Evolutionary conservation across 352 stramenopile species (phyloP), one percentile per base, ranked within the genome.

Genomic region (Globisporangium perplexum): DNA sequence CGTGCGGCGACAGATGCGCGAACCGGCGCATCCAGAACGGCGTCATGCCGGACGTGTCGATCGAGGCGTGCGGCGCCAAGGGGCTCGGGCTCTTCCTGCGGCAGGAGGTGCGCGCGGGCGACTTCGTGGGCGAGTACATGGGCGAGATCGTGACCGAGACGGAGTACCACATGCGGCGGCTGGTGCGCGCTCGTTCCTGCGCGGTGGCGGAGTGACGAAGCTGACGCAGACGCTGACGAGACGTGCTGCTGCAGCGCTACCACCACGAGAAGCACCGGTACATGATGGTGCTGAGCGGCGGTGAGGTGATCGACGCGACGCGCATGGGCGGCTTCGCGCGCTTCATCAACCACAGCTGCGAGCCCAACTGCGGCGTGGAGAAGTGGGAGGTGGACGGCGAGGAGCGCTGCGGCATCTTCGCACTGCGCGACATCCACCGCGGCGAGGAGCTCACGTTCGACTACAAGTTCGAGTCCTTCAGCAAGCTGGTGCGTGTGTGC

Each of bases 301-400:
- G 73, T 20, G 79, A 92, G 66, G 88, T 95, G 62, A 93, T 97
- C 35, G 87, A 97, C 62, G 87, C 85, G 30, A 95, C 83, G 26
- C 74, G 90, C 33, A 91, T 93, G 63, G 92, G 93, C 31, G 93
- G 91, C 31, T 78, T 96, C 36, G 91, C 91, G 30, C 82, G 95
- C 43, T 98, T 98, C 57, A 97, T 98, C 57, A 98, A 98, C 69
- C 89, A 97, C 60, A 98, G 90, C 65, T 98, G 92, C 61, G 74
- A 94, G n/a, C 84, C 71, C 14, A 98, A 98, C 68, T 98, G 92
- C 68, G 80, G 83, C 35, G 96, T 96, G 24, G 86, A 98, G 68
- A 98, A 98, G 33, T 97, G 96, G 73, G 89, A 95, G 24, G 76
- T 97, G 12, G 85, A 96, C 59, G 86, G 90, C 47, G 86, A 89